phyloP scores from a whole-genome alignment of 2,329 filamentous ascomycete species.

The Fusarium multiceps region DNA sequence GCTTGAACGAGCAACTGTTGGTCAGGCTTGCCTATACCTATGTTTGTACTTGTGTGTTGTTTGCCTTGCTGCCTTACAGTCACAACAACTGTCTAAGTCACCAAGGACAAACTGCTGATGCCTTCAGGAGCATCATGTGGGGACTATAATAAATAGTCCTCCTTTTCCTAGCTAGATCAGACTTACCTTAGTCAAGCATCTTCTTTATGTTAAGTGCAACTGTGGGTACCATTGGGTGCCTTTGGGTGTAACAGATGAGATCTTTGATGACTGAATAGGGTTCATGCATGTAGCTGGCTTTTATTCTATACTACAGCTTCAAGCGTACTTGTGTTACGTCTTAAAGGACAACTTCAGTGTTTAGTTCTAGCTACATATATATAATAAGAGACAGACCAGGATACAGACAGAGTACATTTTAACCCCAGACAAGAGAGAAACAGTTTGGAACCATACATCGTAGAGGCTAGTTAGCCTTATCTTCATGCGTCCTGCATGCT shows the following conservation, averaged over 20 bases:
- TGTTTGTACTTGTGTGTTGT: too few relatives aligned
- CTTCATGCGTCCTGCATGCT: not conserved
- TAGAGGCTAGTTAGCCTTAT: not conserved
- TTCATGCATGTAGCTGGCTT: slow-evolving; percentile 6
- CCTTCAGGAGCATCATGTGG: too few relatives aligned
- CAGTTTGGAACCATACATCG: not conserved
- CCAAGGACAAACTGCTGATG: too few relatives aligned
- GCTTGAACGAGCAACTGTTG: not conserved
- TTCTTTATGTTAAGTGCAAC: too few relatives aligned
- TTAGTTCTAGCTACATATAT: slow-evolving; percentile 21
- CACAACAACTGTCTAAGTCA: too few relatives aligned
- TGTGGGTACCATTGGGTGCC: not conserved
- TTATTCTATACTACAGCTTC: slow-evolving; percentile 1
- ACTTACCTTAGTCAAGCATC: too few relatives aligned
- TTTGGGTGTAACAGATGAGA: slow-evolving; percentile 19
- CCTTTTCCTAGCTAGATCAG: too few relatives aligned
- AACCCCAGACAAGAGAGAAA: not conserved
- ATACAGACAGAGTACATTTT: not conserved
- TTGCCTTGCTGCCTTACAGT: too few relatives aligned
- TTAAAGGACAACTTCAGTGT: not conserved
- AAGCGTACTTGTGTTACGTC: not conserved
- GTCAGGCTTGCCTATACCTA: too few relatives aligned
- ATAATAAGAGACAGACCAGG: not conserved
- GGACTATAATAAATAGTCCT: too few relatives aligned
- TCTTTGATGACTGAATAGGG: slow-evolving; percentile 9